These are phyloP conservation scores for Cokeromyces recurvatus DNA, from an alignment of 371 early-diverging fungal genomes.

Conservation along the genomic window DNA sequence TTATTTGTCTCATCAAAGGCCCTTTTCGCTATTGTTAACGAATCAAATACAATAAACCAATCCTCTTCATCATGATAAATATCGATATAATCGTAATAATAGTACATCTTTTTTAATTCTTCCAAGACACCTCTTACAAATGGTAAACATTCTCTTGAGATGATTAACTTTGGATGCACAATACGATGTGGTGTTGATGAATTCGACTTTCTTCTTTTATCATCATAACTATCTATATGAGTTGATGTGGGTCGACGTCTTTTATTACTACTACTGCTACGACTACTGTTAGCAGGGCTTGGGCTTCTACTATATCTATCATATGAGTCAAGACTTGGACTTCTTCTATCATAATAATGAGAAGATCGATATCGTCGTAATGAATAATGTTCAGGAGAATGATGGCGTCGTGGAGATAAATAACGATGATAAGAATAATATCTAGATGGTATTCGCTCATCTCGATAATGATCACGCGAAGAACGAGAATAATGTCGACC, in stretches of 20 bases:
- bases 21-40: conserved; percentile 43
- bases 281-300: conserved; percentile 15
- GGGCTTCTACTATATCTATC: conserved; percentile 37
- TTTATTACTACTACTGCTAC: neutral
- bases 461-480: too few relatives aligned
- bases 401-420: too few relatives aligned
- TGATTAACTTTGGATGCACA: conserved; percentile 43
- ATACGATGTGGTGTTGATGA: conserved; percentile 1
- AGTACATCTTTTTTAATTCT: conserved; percentile 35
- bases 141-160: conserved; percentile 51
- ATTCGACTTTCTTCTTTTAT: neutral
- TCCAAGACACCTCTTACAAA: conserved; percentile 49
- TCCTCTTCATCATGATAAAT: conserved; percentile 53
- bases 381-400: too few relatives aligned
- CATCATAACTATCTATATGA: conserved; percentile 4
- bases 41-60: conserved; percentile 57
- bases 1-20: conserved; percentile 42
- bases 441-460: too few relatives aligned
- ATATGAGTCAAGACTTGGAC: too few relatives aligned
- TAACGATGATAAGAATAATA: too few relatives aligned
- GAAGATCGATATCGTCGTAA: too few relatives aligned
- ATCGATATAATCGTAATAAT: conserved; percentile 37
- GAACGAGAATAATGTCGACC: too few relatives aligned
- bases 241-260: too few relatives aligned
- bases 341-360: too few relatives aligned